These are phyloP conservation scores for Entomophthora muscae DNA, from an alignment of 371 early-diverging fungal genomes.

Conservation along the genomic window DNA sequence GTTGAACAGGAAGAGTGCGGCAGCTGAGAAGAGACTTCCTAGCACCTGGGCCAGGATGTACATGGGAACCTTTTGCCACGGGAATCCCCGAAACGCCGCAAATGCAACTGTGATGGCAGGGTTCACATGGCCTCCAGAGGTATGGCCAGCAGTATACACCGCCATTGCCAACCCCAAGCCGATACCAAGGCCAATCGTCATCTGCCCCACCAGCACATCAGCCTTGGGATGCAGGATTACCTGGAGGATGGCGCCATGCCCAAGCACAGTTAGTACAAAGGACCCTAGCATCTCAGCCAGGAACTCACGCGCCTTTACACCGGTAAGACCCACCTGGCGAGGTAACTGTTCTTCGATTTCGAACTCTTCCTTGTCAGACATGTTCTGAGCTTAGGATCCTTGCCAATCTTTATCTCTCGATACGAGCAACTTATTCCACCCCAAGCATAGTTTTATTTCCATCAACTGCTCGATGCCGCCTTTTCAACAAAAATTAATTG, in stretches of 20 bases:
- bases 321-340: too few species aligned
- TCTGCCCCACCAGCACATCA: conserved; percentile 11
- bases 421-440: too few species aligned
- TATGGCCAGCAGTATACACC: not conserved
- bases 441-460: too few species aligned
- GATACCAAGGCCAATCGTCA: conserved; percentile 30
- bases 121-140: conserved; percentile 56
- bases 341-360: too few species aligned
- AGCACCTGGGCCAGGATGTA: conserved; percentile 37
- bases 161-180: conserved; percentile 36
- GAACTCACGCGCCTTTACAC: too few species aligned
- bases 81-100: conserved; percentile 43
- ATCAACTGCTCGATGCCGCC: too few species aligned
- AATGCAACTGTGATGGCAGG: conserved; percentile 57
- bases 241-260: conserved; percentile 43
- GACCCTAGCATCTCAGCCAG: conserved; percentile 74
- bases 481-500: too few species aligned
- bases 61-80: conserved; percentile 33
- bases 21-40: conserved; percentile 51
- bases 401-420: too few species aligned
- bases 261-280: conserved; percentile 43
- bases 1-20: conserved; percentile 21
- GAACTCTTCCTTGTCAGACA: too few species aligned
- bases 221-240: conserved; percentile 10
- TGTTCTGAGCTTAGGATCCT: too few species aligned